Evolutionary conservation across 1,284 basidiomycete species (phyloP).

Genomic region (Waitea zeae): DNA sequence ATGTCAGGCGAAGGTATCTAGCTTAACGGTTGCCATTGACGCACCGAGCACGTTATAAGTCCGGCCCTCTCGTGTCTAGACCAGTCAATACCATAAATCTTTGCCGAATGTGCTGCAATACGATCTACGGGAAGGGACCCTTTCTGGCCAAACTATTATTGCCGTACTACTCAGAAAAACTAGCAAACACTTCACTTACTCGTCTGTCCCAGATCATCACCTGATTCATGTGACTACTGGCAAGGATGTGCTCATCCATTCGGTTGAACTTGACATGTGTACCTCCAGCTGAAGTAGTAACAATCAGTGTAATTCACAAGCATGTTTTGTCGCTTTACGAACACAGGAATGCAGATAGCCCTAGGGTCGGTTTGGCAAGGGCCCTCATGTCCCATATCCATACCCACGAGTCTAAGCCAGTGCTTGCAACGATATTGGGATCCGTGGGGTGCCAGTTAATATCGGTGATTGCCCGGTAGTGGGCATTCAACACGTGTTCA

Average conservation of each 20-base stretch:
- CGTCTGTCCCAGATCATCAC: slow-evolving; percentile 81
- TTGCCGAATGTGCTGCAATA: slow-evolving; percentile 68
- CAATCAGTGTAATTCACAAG: no score
- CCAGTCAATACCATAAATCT: slow-evolving; percentile 96
- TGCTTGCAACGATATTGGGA: slow-evolving; percentile 60
- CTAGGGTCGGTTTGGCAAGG: slow-evolving; percentile 60
- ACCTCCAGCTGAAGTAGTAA: slow-evolving; percentile 38
- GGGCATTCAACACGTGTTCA: slow-evolving; percentile 65
- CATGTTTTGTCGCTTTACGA: no score
- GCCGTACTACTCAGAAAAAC: not conserved
- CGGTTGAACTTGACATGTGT: slow-evolving; percentile 96
- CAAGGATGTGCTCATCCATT: slow-evolving; percentile 68
- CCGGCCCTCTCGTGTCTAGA: slow-evolving; percentile 54
- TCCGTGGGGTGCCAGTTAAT: slow-evolving; percentile 90
- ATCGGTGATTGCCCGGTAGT: slow-evolving; percentile 87
- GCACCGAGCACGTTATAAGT: slow-evolving; percentile 71
- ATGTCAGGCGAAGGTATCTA: no score
- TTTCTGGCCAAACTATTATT: slow-evolving; percentile 38
- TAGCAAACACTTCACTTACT: slow-evolving; percentile 20
- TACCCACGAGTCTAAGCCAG: slow-evolving; percentile 68
- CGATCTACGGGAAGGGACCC: slow-evolving; percentile 69
- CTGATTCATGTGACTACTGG: slow-evolving; percentile 73
- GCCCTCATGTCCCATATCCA: slow-evolving; percentile 59
- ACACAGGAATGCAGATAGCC: not conserved
- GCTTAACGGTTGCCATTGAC: not conserved